Base-by-base conservation (phyloP, 306 rosid genomes). In the Trifolium pratense region DNA sequence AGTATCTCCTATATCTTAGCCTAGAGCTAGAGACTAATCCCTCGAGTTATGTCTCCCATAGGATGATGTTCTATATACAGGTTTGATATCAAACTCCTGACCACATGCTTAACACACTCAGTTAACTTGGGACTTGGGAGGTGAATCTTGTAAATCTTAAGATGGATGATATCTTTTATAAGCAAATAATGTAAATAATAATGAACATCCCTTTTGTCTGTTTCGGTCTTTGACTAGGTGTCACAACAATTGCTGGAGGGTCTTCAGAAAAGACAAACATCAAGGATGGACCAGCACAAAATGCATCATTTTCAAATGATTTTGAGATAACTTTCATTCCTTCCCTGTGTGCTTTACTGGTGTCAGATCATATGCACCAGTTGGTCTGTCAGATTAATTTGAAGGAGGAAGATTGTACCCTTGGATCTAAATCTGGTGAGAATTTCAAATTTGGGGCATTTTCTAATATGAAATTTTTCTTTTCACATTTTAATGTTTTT, bases 221-320 rank as follows among this genome's bases (percentile, higher is more conserved):
- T 34, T 26, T 59, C 71, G 75, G 29, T 73, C 7, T 25, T n/a
- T 81, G 29, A 48, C 16, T 62, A 89, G 97, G 91, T 81, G 97
- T 89, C 46, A 87, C 84, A 45, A 90, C 96, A 34, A 84, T 90
- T 86, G 96, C 92, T 46, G 96, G 96, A 52, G 88, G 84, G 64
- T 71, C 60, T 63, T 60, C 87, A 15, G 75, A 23, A 23, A 74
- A 79, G 83, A 29, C 70, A 12, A 88, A 83, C 51, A 57, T 3
- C 17, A 67, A 57, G 62, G 91, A 89, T 78, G 92, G 91, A 34
- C 91, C 90, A 17, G 92, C 88, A 12, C 90, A 77, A 59, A 89
- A 86, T 69, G 89, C 88, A 20, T 65, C 92, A 6, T 87, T 91
- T 76, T 87, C 95, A 7, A 0, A 23, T 3, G 82, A 84, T 68